These are phyloP conservation scores for Exophiala sideris DNA, from an alignment of 2,329 filamentous ascomycete species.

Conservation along the genomic window DNA sequence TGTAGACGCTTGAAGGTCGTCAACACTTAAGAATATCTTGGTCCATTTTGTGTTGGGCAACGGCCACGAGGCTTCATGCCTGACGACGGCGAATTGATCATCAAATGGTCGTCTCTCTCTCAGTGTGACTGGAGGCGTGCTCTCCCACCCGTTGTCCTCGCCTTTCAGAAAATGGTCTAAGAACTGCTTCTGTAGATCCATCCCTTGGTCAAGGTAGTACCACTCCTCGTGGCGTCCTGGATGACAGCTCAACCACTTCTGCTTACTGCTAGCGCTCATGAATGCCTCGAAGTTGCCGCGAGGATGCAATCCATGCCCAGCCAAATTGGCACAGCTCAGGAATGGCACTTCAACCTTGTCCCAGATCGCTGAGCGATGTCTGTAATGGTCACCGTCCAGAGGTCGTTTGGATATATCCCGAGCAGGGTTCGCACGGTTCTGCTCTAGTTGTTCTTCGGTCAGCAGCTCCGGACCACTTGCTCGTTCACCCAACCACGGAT, in stretches of 20 bases:
- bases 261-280: conserved; percentile 58
- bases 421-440: conserved; percentile 40
- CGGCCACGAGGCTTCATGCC: conserved; percentile 6
- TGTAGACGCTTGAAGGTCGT: neutral
- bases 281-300: conserved; percentile 67
- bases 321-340: conserved; percentile 67
- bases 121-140: conserved; percentile 6
- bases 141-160: conserved; percentile 46
- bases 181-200: conserved; percentile 65
- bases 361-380: conserved; percentile 60
- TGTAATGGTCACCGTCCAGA: conserved; percentile 63
- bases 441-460: conserved; percentile 33
- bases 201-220: conserved; percentile 68
- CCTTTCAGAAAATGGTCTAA: conserved; percentile 68
- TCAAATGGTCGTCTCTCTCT: conserved; percentile 6
- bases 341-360: conserved; percentile 65
- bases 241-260: conserved; percentile 68
- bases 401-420: conserved; percentile 47
- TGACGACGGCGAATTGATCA: conserved; percentile 1
- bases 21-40: conserved; percentile 4
- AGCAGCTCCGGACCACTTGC: conserved; percentile 51
- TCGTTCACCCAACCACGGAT: conserved; percentile 39
- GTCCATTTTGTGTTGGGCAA: conserved; percentile 10
- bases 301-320: conserved; percentile 65
- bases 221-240: conserved; percentile 68